phyloP scores from a whole-genome alignment of 2,329 filamentous ascomycete species.

The Triangularia setosa region DNA sequence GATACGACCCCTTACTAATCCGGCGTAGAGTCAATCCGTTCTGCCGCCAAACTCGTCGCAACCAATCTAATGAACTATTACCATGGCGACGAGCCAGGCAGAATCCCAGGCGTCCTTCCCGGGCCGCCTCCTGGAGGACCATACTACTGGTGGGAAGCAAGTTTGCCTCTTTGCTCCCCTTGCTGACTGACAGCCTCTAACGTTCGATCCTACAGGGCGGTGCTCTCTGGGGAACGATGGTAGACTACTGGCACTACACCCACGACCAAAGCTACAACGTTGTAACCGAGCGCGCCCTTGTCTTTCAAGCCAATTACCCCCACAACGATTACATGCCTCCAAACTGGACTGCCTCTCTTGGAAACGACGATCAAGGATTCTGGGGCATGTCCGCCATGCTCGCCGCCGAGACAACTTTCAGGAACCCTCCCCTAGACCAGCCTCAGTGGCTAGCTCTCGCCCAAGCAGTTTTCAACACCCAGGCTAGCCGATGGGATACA shows the following conservation, averaged over 20 bases:
- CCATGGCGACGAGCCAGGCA: constrained; percentile 40
- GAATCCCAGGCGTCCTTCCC: constrained; percentile 44
- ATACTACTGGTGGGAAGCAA: constrained; percentile 62
- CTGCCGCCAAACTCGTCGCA: constrained; percentile 32
- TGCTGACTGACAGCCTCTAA: neutral
- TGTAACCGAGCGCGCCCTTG: constrained; percentile 27
- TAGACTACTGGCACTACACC: constrained; percentile 63
- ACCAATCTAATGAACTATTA: constrained; percentile 45
- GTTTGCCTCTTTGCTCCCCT: neutral
- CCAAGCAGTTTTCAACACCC: constrained; percentile 56
- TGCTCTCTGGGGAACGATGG: constrained; percentile 57
- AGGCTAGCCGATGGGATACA: constrained; percentile 54
- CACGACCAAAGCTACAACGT: constrained; percentile 56
- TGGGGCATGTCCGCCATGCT: constrained; percentile 59
- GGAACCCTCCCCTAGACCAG: constrained; percentile 46
- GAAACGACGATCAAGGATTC: constrained; percentile 63
- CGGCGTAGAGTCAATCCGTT: constrained; percentile 20
- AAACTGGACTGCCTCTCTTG: constrained; percentile 32
- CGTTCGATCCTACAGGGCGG: constrained; percentile 40
- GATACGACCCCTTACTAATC: neutral
- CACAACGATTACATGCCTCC: constrained; percentile 29
- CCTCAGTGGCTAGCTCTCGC: constrained; percentile 52
- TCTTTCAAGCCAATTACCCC: constrained; percentile 29
- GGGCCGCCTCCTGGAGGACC: constrained; percentile 43
- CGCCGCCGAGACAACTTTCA: constrained; percentile 53